A percentile compares a stretch with the other conserved stretches of the same genome.
These are phyloP conservation scores for Coprinopsis strossmayeri DNA, from an alignment of 768 basidiomycete species.

Conservation along the genomic window DNA sequence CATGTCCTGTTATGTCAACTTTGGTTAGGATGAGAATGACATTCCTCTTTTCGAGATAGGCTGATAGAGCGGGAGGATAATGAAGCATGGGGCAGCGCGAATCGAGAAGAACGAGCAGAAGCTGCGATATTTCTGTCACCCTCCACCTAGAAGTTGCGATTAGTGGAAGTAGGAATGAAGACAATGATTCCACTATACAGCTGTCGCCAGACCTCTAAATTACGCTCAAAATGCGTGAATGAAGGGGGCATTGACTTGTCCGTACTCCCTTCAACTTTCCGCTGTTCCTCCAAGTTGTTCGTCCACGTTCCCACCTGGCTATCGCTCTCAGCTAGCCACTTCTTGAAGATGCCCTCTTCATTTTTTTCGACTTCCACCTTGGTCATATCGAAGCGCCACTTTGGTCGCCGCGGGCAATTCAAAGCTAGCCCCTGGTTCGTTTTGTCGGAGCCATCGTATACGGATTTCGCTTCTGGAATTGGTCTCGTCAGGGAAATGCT, in stretches of 20 bases:
- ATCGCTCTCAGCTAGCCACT: slow-evolving; percentile 72
- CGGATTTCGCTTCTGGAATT: slow-evolving; percentile 25
- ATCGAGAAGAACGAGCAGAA: slow-evolving; percentile 83
- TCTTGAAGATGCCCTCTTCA: slow-evolving; percentile 77
- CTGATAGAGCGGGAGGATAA: slow-evolving; percentile 70
- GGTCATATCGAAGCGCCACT: slow-evolving; percentile 81
- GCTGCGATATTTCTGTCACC: slow-evolving; percentile 85
- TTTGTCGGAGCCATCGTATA: slow-evolving; percentile 25
- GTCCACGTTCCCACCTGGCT: slow-evolving; percentile 48
- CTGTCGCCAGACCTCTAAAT: slow-evolving; percentile 93
- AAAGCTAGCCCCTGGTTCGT: slow-evolving; percentile 21
- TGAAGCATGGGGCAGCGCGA: slow-evolving; percentile 86
- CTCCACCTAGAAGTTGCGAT: slow-evolving; percentile 60
- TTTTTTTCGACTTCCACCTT: slow-evolving; percentile 88
- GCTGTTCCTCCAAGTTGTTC: slow-evolving; percentile 14
- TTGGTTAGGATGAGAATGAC: slow-evolving; percentile 82
- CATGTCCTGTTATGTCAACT: slow-evolving; percentile 74
- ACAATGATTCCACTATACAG: slow-evolving; percentile 43
- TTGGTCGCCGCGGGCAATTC: slow-evolving; percentile 66
- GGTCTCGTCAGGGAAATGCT: slow-evolving; percentile 50
- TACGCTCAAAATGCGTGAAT: slow-evolving; percentile 80
- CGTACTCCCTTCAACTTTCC: slow-evolving; percentile 8
- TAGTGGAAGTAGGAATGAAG: slow-evolving; percentile 2
- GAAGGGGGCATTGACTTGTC: slow-evolving; percentile 44
- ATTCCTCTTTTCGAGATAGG: slow-evolving; percentile 49